Evolutionary conservation across 192 early-diverging fungal species (phyloP).

Genomic region (Entomortierella parvispora): DNA sequence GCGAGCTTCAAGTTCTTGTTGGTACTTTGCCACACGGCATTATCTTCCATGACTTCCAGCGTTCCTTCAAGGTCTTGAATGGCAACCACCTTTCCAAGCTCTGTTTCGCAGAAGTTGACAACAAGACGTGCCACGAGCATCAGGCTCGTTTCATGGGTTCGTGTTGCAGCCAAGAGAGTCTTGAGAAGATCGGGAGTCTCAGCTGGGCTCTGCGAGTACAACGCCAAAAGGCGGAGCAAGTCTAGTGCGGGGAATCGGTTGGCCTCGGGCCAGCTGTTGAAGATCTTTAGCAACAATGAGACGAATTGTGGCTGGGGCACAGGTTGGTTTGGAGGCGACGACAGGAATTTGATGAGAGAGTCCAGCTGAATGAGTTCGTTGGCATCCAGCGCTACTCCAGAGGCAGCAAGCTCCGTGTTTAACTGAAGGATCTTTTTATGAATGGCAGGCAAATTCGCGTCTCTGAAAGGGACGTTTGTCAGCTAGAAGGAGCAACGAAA

Average conservation of each 20-base stretch:
- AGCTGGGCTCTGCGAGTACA: conserved; percentile 62
- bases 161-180: conserved; percentile 49
- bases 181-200: conserved; percentile 57
- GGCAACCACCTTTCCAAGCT: conserved; percentile 53
- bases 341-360: conserved; percentile 54
- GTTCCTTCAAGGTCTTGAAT: conserved; percentile 28
- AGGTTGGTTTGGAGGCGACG: conserved; percentile 26
- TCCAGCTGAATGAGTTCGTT: conserved; percentile 35
- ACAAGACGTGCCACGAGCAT: conserved; percentile 82
- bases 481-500: conserved; percentile 33
- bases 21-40: conserved; percentile 44
- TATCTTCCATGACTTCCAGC: conserved; percentile 35
- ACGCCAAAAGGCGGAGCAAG: conserved; percentile 75
- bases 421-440: conserved; percentile 79
- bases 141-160: conserved; percentile 70
- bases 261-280: conserved; percentile 73
- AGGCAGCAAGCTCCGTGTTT: conserved; percentile 62
- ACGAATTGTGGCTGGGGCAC: conserved; percentile 43
- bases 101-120: conserved; percentile 76
- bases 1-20: conserved; percentile 53
- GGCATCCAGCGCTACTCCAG: conserved; percentile 10
- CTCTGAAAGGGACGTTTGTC: conserved; percentile 70
- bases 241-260: conserved; percentile 72
- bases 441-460: conserved; percentile 77
- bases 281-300: conserved; percentile 60